Conservation (phyloP, 2,329 filamentous ascomycete species). For the Penicillium oxalicum region DNA sequence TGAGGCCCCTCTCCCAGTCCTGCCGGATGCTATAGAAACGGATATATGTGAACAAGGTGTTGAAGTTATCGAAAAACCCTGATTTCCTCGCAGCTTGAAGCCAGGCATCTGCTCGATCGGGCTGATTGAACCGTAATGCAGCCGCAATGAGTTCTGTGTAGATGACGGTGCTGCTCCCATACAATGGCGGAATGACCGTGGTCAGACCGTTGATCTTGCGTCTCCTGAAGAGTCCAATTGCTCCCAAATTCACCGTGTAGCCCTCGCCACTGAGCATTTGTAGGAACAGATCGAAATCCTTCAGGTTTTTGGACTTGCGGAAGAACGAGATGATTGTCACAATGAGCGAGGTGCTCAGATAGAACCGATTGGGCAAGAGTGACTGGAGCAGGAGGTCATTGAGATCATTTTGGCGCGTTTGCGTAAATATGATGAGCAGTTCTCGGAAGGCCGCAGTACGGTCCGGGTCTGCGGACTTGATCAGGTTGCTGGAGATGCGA, state of each 20-base stretch:
- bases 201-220: slow-evolving; percentile 32
- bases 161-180: slow-evolving; percentile 30
- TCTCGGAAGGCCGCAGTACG: slow-evolving; percentile 27
- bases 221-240: slow-evolving; percentile 20
- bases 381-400: slow-evolving; percentile 35
- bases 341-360: slow-evolving; percentile 31
- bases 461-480: slow-evolving; percentile 33
- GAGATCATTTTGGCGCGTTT: slow-evolving; percentile 36
- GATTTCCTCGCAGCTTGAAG: slow-evolving; percentile 30
- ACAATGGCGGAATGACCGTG: slow-evolving; percentile 31
- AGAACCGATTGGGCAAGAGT: slow-evolving; percentile 35
- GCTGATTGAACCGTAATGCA: slow-evolving; percentile 37
- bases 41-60: slow-evolving; percentile 34
- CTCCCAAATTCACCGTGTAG: slow-evolving; percentile 31
- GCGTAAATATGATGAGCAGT: slow-evolving; percentile 36
- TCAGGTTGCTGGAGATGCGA: slow-evolving; percentile 31
- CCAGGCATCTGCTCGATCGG: slow-evolving; percentile 37
- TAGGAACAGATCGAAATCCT: slow-evolving; percentile 37
- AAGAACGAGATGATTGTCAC: slow-evolving; percentile 34
- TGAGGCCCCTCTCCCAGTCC: slow-evolving; percentile 34
- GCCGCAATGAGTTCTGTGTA: slow-evolving; percentile 33
- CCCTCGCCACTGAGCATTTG: slow-evolving; percentile 32
- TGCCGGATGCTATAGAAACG: slow-evolving; percentile 32
- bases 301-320: slow-evolving; percentile 37
- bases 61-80: slow-evolving; percentile 35